These are phyloP conservation scores for Kodamaea anthophila DNA, from an alignment of 1,139 yeast species.

Conservation along the genomic window DNA sequence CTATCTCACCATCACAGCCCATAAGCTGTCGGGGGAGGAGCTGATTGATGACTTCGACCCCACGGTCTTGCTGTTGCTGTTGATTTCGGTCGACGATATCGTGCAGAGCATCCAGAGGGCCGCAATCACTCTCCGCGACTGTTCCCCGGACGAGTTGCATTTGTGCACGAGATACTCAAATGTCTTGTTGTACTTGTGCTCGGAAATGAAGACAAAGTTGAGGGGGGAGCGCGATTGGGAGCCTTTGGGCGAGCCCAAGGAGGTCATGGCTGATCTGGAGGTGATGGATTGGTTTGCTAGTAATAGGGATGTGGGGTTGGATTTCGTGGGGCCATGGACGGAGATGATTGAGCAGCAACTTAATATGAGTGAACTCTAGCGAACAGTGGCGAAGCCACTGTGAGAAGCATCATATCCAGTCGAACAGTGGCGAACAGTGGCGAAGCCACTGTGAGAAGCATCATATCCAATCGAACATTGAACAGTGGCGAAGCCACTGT, in stretches of 20 bases:
- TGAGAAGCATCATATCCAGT: too few relatives aligned
- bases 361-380: constrained; percentile 13
- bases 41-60: constrained; percentile 32
- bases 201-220: constrained; percentile 55
- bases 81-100: constrained; percentile 66
- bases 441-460: too few relatives aligned
- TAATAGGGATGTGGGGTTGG: constrained; percentile 64
- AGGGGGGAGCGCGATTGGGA: constrained; percentile 14
- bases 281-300: constrained; percentile 69
- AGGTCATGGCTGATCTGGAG: constrained; percentile 40
- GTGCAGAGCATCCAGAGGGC: constrained; percentile 63
- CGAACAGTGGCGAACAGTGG: too few relatives aligned
- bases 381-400: too few relatives aligned
- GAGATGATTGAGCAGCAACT: constrained; percentile 70
- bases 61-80: constrained; percentile 53
- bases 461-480: too few relatives aligned
- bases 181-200: constrained; percentile 69
- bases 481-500: too few relatives aligned
- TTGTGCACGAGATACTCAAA: constrained; percentile 77
- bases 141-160: constrained; percentile 88
- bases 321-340: constrained; percentile 86
- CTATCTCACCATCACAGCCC: constrained; percentile 59
- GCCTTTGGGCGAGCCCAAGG: not conserved
- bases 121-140: constrained; percentile 69
- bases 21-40: constrained; percentile 16